These are phyloP conservation scores for Graphilbum fragrans DNA, from an alignment of 2,329 filamentous ascomycete species.

Conservation along the genomic window DNA sequence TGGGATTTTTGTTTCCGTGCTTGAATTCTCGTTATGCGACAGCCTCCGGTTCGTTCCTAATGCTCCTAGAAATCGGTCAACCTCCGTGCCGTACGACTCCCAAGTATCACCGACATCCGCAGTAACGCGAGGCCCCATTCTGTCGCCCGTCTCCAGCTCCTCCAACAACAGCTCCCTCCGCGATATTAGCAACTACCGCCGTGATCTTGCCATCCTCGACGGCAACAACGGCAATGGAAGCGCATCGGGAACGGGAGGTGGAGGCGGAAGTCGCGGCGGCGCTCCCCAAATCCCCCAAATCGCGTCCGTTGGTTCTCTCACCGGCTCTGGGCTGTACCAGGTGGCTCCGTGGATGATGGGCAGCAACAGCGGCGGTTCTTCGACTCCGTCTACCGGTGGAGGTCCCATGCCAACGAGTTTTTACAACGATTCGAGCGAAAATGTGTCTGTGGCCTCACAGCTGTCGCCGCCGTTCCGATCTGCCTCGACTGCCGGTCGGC, in stretches of 20 bases:
- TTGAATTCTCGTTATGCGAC: neutral
- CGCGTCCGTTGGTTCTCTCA: constrained; percentile 35
- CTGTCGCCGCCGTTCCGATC: constrained; percentile 59
- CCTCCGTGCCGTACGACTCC: constrained; percentile 20
- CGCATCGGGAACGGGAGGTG: neutral
- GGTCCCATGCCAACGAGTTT: constrained; percentile 42
- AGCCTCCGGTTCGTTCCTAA: neutral
- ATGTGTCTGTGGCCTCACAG: constrained; percentile 48
- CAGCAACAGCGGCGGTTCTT: neutral
- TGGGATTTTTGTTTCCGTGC: neutral
- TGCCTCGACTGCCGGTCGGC: constrained; percentile 17
- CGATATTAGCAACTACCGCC: constrained; percentile 58
- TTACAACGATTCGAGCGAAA: constrained; percentile 66
- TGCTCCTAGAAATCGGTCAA: constrained; percentile 5
- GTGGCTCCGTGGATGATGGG: constrained; percentile 43
- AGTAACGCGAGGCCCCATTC: constrained; percentile 22
- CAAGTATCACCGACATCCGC: constrained; percentile 39
- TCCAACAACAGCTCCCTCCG: constrained; percentile 36
- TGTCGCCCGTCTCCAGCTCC: constrained; percentile 29
- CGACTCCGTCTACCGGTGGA: neutral
- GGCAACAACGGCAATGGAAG: neutral
- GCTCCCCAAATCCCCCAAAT: constrained; percentile 48
- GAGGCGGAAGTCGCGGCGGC: constrained; percentile 17
- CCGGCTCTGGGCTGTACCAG: constrained; percentile 33
- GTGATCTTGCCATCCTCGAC: constrained; percentile 58